Percentiles rank a stretch among this genome's conserved stretches.
Evolutionary conservation across 2,329 filamentous ascomycete species (phyloP).

Genomic region (Cytospora piceae): DNA sequence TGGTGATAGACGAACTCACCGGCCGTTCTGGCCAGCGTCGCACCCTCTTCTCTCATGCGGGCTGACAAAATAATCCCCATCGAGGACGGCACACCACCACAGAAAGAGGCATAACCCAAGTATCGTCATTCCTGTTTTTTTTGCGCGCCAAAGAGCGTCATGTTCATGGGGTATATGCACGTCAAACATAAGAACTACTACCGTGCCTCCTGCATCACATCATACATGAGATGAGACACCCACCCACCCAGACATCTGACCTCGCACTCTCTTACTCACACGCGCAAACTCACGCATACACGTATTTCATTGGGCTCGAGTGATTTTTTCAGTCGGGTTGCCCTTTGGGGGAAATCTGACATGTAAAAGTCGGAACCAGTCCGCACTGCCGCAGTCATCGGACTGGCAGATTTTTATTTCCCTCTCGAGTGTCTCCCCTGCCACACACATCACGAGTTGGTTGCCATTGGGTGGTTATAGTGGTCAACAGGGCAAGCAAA

Average conservation of each 20-base stretch:
- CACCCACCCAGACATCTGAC: neutral
- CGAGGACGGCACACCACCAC: neutral
- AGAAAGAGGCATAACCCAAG: neutral
- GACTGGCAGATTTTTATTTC: neutral
- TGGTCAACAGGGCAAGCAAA: too few relatives aligned
- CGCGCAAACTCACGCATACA: neutral
- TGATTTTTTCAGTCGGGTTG: neutral
- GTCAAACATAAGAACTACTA: neutral
- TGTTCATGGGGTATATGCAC: slow-evolving; percentile 2
- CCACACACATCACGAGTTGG: neutral
- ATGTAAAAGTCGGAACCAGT: neutral
- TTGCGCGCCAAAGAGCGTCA: neutral
- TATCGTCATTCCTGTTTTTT: neutral
- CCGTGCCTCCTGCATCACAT: neutral
- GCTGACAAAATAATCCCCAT: neutral
- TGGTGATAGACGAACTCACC: slow-evolving; percentile 28
- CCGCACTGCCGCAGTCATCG: neutral
- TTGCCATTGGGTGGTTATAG: neutral
- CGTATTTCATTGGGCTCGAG: neutral
- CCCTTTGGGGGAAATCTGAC: neutral
- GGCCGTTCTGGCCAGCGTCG: slow-evolving; percentile 21
- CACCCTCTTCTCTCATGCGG: slow-evolving; percentile 10
- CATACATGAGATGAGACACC: neutral
- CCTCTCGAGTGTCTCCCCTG: neutral
- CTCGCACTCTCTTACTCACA: neutral